phyloP scores from a whole-genome alignment of 768 basidiomycete genomes.

The Termitomyces sp. region DNA sequence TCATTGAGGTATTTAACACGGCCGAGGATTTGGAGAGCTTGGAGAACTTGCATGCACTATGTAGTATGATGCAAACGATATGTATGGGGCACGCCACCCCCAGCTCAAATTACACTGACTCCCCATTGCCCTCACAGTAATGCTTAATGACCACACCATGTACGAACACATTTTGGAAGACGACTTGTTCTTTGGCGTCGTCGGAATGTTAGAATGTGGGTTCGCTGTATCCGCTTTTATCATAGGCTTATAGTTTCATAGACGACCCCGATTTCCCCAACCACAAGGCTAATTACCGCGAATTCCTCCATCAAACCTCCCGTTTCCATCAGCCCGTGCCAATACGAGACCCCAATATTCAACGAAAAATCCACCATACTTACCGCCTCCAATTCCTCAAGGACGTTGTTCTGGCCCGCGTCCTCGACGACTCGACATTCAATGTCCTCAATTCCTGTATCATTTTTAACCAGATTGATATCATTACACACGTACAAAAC shows the following conservation, averaged over 20 bases:
- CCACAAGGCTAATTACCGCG: constrained; percentile 97
- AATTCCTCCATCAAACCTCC: constrained; percentile 81
- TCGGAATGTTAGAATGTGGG: constrained; percentile 97
- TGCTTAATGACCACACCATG: constrained; percentile 91
- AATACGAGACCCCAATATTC: constrained; percentile 70
- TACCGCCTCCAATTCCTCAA: constrained; percentile 97
- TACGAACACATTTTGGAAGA: constrained; percentile 96
- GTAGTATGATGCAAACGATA: constrained; percentile 91
- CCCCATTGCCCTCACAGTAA: constrained; percentile 46
- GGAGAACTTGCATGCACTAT: constrained; percentile 86
- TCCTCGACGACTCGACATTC: constrained; percentile 94
- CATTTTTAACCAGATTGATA: constrained; percentile 99
- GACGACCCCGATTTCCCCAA: constrained; percentile 96
- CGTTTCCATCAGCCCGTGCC: constrained; percentile 87
- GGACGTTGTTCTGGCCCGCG: constrained; percentile 94
- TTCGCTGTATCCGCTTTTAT: constrained; percentile 13
- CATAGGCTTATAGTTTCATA: constrained; percentile 26
- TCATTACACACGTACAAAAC: constrained; percentile 84
- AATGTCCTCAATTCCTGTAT: constrained; percentile 96
- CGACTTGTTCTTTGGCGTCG: constrained; percentile 86
- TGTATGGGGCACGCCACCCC: constrained; percentile 39
- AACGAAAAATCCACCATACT: constrained; percentile 92
- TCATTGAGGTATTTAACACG: constrained; percentile 79
- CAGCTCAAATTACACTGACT: constrained; percentile 4
- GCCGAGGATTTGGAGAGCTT: constrained; percentile 94